Conservation (phyloP, 768 basidiomycete species). For the Xerocomellus chrysenteron region DNA sequence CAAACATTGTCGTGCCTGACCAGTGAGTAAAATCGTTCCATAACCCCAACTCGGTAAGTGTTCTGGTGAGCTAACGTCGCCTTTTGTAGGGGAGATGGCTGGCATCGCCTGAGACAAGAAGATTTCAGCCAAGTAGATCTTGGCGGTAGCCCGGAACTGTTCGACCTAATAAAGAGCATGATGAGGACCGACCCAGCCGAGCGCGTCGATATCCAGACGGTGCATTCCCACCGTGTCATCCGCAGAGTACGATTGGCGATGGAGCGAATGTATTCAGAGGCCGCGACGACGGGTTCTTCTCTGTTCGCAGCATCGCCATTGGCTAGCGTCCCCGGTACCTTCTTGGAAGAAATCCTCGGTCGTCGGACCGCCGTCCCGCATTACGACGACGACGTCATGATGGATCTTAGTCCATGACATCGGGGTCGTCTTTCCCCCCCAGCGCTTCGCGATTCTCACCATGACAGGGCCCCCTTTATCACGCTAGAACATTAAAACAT, state of each 20-base stretch:
- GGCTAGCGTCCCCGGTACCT: constrained; percentile 57
- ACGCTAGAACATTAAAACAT: constrained; percentile 5
- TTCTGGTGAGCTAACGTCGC: constrained; percentile 15
- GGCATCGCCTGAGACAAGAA: constrained; percentile 90
- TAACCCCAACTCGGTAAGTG: background rate
- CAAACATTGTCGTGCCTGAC: constrained; percentile 96
- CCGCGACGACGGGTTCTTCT: constrained; percentile 35
- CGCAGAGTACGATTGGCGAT: constrained; percentile 60
- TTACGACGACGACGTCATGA: constrained; percentile 29
- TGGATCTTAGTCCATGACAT: constrained; percentile 42
- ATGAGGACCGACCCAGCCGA: constrained; percentile 68
- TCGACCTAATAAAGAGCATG: constrained; percentile 69
- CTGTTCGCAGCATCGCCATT: constrained; percentile 63
- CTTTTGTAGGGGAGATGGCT: constrained; percentile 74
- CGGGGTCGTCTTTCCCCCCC: background rate
- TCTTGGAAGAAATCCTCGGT: constrained; percentile 63
- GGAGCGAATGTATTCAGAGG: constrained; percentile 47
- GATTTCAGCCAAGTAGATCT: constrained; percentile 87
- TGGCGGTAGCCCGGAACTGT: constrained; percentile 61
- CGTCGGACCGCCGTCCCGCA: constrained; percentile 11
- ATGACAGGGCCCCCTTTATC: constrained; percentile 2
- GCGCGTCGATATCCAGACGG: constrained; percentile 55
- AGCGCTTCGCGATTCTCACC: constrained; percentile 1
- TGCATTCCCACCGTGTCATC: constrained; percentile 65
- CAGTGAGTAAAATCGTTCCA: constrained; percentile 60